Evolutionary conservation across 2,329 filamentous ascomycete genomes (phyloP).

Genomic region (Colletotrichum viniferum): DNA sequence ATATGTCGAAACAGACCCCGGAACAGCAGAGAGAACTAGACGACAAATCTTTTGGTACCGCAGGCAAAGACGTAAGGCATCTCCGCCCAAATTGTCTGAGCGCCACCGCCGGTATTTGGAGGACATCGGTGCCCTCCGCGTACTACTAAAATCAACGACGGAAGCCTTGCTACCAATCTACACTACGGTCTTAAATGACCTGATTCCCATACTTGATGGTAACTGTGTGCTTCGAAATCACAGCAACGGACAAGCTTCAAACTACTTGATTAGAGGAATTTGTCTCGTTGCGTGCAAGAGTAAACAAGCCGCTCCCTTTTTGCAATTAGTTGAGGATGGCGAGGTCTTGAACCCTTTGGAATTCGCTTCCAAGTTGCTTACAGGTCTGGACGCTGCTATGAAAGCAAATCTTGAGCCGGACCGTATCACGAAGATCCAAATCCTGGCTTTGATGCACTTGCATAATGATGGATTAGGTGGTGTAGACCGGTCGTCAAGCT

Average conservation of each 20-base stretch:
- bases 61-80: conserved; percentile 6
- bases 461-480: conserved; percentile 27
- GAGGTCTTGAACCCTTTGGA: conserved; percentile 18
- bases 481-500: conserved; percentile 25
- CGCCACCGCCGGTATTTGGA: conserved; percentile 20
- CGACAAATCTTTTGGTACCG: conserved; percentile 21
- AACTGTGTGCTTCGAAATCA: conserved; percentile 13
- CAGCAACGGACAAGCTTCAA: conserved; percentile 25
- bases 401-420: conserved; percentile 29
- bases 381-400: conserved; percentile 27
- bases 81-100: neutral
- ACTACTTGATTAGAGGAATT: conserved; percentile 24
- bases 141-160: conserved; percentile 20
- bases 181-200: conserved; percentile 17
- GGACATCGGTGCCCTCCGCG: conserved; percentile 16
- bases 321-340: conserved; percentile 19
- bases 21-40: neutral
- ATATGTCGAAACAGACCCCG: neutral
- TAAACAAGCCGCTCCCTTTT: conserved; percentile 26
- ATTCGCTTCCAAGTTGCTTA: conserved; percentile 23
- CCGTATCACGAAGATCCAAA: conserved; percentile 25
- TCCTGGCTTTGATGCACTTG: conserved; percentile 28
- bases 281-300: conserved; percentile 29
- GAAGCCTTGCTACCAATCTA: conserved; percentile 22
- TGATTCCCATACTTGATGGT: conserved; percentile 23